Percentiles rank a stretch among this genome's conserved stretches.
phyloP scores from a whole-genome alignment of 179 eudicot genomes.

The Silene noctiflora region DNA sequence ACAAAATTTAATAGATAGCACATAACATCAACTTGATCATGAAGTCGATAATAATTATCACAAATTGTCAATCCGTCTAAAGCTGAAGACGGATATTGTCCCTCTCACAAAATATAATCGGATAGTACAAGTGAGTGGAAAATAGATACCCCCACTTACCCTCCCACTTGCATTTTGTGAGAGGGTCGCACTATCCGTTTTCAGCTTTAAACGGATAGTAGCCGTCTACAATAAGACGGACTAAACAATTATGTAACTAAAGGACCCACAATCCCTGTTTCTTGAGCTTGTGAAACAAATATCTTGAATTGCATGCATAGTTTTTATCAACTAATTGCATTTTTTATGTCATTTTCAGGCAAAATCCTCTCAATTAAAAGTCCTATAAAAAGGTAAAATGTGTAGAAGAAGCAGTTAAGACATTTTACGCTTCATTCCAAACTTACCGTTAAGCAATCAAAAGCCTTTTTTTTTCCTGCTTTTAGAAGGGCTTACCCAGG shows the following conservation, averaged over 20 bases:
- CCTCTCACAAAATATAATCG: too few species aligned
- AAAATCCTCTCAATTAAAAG: constrained; percentile 6
- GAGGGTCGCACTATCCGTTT: too few species aligned
- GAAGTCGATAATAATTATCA: neutral
- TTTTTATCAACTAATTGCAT: constrained; percentile 16
- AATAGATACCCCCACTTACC: too few species aligned
- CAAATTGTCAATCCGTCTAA: too few species aligned
- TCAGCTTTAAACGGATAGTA: too few species aligned
- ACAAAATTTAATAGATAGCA: neutral
- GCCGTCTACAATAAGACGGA: too few species aligned
- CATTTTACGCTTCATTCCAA: constrained; percentile 27
- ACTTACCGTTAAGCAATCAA: constrained; percentile 28
- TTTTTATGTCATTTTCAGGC: constrained; percentile 10
- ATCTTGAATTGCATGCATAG: neutral
- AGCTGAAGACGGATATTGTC: too few species aligned
- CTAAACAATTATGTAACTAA: neutral
- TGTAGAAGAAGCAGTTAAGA: constrained; percentile 2
- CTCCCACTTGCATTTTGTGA: too few species aligned
- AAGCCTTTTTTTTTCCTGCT: constrained; percentile 21
- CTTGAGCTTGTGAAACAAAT: constrained; percentile 31
- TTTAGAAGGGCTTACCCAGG: constrained; percentile 19
- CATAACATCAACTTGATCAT: neutral
- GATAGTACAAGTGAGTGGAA: too few species aligned
- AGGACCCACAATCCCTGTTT: constrained; percentile 18
- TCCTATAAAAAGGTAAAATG: constrained; percentile 10